phyloP scores from a whole-genome alignment of 2,329 filamentous ascomycete species.

The Aspergillus sp. region DNA sequence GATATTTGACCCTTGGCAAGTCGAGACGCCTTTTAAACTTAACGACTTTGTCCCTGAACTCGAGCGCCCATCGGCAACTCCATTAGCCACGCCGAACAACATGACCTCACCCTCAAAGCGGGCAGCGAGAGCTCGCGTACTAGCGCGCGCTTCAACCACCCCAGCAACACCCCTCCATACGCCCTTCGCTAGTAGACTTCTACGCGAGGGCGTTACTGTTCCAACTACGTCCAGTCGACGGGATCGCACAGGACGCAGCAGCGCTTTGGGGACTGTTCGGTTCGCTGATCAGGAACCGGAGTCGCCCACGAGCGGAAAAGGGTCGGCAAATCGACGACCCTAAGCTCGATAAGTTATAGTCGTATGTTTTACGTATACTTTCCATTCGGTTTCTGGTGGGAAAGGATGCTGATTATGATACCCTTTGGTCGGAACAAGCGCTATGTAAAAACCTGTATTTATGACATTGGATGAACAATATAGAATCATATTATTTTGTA shows the following conservation, averaged over 20 bases:
- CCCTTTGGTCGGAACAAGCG: slow-evolving; percentile 9
- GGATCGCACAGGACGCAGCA: slow-evolving; percentile 26
- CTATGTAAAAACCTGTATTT: slow-evolving; percentile 4
- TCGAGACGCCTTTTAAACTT: slow-evolving; percentile 38
- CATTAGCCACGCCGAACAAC: slow-evolving; percentile 43
- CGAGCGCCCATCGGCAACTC: slow-evolving; percentile 34
- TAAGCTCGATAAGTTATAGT: slow-evolving; percentile 12
- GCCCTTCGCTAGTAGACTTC: slow-evolving; percentile 43
- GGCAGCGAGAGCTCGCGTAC: slow-evolving; percentile 41
- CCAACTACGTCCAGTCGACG: slow-evolving; percentile 25
- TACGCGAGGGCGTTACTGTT: slow-evolving; percentile 23
- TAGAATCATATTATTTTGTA: background rate
- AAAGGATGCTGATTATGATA: slow-evolving; percentile 6
- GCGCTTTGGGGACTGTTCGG: slow-evolving; percentile 38
- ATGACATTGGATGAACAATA: slow-evolving; percentile 2
- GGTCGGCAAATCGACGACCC: slow-evolving; percentile 34
- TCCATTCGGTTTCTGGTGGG: background rate
- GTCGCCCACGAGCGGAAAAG: slow-evolving; percentile 40
- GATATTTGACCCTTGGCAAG: slow-evolving; percentile 37
- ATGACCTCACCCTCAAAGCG: slow-evolving; percentile 48
- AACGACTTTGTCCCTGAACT: slow-evolving; percentile 35
- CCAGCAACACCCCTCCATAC: slow-evolving; percentile 45
- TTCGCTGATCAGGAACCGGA: slow-evolving; percentile 43
- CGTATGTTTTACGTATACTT: background rate
- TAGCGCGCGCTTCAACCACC: slow-evolving; percentile 46